Evolutionary conservation across 148 eudicot genomes (phyloP).

Genomic region (Amaranthus hypochondriacus): DNA sequence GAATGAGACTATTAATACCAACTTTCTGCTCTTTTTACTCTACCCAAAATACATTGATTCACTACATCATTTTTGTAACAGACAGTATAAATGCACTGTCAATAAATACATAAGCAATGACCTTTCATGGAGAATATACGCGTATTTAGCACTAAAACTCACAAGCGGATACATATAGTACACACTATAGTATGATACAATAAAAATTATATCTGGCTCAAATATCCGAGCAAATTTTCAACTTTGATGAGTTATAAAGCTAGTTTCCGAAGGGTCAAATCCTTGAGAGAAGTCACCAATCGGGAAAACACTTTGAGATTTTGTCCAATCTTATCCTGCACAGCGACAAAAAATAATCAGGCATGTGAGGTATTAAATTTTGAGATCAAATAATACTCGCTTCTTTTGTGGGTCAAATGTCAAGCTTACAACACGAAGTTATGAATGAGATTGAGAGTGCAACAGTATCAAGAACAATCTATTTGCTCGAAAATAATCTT

Average conservation of each 20-base stretch:
- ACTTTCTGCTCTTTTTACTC: too few relatives aligned
- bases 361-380: neutral
- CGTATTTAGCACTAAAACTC: too few relatives aligned
- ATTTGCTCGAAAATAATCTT: neutral
- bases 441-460: neutral
- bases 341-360: neutral
- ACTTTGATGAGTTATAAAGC: conserved; percentile 18
- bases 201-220: neutral
- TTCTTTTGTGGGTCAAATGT: too few relatives aligned
- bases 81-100: too few relatives aligned
- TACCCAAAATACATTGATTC: too few relatives aligned
- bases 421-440: neutral
- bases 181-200: neutral
- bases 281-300: conserved; percentile 73
- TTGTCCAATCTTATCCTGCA: conserved; percentile 83
- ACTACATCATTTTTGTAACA: too few relatives aligned
- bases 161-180: neutral
- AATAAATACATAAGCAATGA: too few relatives aligned
- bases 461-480: neutral
- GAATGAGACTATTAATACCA: too few relatives aligned
- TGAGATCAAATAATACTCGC: neutral
- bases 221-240: neutral
- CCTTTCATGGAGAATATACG: too few relatives aligned
- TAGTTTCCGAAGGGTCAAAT: conserved; percentile 49
- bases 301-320: conserved; percentile 73